A percentile compares a stretch with the other conserved stretches of the same genome.
phyloP scores from a whole-genome alignment of 75 land plant species.

The Cunninghamia lanceolata region DNA sequence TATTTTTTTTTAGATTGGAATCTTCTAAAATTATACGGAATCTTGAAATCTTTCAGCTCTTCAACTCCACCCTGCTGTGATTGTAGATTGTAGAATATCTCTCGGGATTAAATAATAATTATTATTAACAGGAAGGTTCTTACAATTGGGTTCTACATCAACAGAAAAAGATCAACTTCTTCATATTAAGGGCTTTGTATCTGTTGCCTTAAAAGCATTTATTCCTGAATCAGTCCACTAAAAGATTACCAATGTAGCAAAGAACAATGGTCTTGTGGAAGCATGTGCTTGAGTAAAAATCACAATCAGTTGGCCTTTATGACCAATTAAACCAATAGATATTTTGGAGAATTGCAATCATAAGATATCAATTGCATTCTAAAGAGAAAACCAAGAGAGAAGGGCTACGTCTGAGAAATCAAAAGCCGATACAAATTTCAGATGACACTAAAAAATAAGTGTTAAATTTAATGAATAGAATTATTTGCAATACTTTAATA shows the following conservation, averaged over 20 bases:
- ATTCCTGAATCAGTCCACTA: background rate
- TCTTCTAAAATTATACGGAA: too few relatives aligned
- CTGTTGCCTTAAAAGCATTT: background rate
- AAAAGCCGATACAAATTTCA: background rate
- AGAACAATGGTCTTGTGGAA: background rate
- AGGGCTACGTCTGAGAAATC: background rate
- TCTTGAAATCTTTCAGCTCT: too few relatives aligned
- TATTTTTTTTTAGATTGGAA: too few relatives aligned
- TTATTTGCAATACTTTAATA: background rate
- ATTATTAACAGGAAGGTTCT: too few relatives aligned
- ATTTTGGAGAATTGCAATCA: background rate
- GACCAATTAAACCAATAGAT: background rate
- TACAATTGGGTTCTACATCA: background rate
- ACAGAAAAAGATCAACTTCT: background rate
- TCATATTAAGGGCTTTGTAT: background rate
- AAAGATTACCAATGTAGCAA: background rate
- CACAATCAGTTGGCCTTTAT: background rate
- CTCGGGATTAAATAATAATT: too few relatives aligned
- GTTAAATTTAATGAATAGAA: conserved; percentile 1
- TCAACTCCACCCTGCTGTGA: too few relatives aligned
- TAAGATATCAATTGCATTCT: background rate
- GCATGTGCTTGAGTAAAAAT: background rate
- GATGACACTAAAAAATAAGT: background rate
- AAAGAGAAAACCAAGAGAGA: background rate
- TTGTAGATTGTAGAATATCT: too few relatives aligned